Base-by-base conservation (phyloP, 1,284 basidiomycete genomes). In the Cystobasidium sp. region DNA sequence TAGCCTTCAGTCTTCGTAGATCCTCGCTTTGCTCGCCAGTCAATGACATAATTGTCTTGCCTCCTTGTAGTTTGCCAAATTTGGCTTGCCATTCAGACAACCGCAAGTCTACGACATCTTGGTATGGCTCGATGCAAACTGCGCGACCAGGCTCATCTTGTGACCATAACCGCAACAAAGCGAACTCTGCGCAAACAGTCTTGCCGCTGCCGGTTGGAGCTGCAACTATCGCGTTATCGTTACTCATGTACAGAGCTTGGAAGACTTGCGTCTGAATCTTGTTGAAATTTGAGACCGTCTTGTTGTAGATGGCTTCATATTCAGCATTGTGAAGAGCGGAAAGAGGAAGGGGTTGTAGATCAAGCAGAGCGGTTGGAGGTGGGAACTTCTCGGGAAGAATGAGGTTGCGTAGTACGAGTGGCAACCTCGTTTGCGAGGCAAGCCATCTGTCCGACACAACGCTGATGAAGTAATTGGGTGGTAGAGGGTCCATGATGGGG, bases 231-330 rank as follows among this genome's bases (percentile, higher is more conserved):
- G 96, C 90, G 79, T 94, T 97, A 81, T 98, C 95, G 81, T 98
- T 94, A 0, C 93, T 91, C 0, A 93, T 95, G 83, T 96, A 99
- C 0, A 99, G 85, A 0, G 95, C 94, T 79, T 98, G 96, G 89
- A 98, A 99, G 47, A 97, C 94, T 84, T 99, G 97, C 0, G 94
- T 99, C 82, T 99, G 97, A 78, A 98, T 97, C 84, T 97, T 98
- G 88, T 99, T 99, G 87, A 98, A 97, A 49, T 74, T 62, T 31
- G 69, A 44, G 43, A 75, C 41, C 0, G 87, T 88, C 75, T 88
- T 85, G 77, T 96, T 90, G 82, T 97, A 99, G 55, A 97, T 88
- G 5, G 86, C 85, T 81, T 98, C 92, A 77, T 91, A 97, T 75
- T 93, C 92, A 80, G 89, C 88, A 86, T 95, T 96, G 83, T 96